These are phyloP conservation scores for Lycium ferocissimum DNA, from an alignment of 257 asterid species.

Conservation along the genomic window DNA sequence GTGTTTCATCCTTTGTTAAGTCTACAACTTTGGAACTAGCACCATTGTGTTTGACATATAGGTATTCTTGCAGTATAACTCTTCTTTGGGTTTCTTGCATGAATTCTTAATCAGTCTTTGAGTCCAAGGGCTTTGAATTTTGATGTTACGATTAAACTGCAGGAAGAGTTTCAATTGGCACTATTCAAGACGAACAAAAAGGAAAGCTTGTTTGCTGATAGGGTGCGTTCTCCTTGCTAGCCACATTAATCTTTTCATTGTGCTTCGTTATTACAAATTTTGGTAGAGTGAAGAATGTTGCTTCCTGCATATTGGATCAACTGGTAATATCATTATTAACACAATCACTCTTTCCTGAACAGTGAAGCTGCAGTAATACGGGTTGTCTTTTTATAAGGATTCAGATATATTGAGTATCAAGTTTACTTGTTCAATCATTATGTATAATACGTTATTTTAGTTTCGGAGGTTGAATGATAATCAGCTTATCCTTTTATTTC, in stretches of 20 bases:
- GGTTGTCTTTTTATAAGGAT: constrained; percentile 11
- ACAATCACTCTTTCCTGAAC: background rate
- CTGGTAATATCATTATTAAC: background rate
- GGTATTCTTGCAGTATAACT: constrained; percentile 15
- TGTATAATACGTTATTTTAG: background rate
- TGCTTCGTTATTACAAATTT: constrained; percentile 32
- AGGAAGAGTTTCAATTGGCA: constrained; percentile 95
- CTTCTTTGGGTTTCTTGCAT: constrained; percentile 8
- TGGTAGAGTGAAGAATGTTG: background rate
- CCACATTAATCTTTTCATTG: constrained; percentile 44
- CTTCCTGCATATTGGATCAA: background rate
- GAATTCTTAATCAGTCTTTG: background rate
- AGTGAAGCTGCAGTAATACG: background rate
- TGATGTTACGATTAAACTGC: constrained; percentile 35
- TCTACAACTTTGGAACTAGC: background rate
- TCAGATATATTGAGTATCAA: background rate
- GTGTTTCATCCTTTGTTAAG: background rate
- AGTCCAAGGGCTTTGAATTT: background rate
- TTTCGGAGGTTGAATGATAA: background rate
- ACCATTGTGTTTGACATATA: constrained; percentile 14
- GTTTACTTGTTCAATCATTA: constrained; percentile 6
- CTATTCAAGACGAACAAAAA: constrained; percentile 73
- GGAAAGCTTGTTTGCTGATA: constrained; percentile 87
- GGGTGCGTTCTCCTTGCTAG: constrained; percentile 62
- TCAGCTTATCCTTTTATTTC: background rate